Percentiles rank a stretch among this genome's conserved stretches.
Evolutionary conservation across 495 filamentous ascomycete species (phyloP).

Genomic region (Hyaloscypha variabilis): DNA sequence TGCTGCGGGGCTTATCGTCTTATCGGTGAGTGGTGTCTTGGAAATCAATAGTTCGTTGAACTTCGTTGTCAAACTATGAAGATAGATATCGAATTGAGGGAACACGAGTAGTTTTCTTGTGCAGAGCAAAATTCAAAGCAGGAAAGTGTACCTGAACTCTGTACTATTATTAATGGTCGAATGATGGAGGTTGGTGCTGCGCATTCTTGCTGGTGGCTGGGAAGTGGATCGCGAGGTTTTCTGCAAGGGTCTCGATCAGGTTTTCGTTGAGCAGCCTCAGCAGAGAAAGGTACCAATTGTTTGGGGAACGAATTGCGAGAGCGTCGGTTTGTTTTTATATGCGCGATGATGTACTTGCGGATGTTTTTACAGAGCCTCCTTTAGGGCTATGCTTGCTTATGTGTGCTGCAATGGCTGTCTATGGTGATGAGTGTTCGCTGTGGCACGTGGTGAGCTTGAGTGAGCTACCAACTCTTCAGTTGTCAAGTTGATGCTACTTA

Average conservation of each 20-base stretch:
- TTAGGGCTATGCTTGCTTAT: no score
- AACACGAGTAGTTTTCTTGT: background rate
- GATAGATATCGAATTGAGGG: background rate
- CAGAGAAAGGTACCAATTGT: background rate
- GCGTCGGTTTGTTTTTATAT: background rate
- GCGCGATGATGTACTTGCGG: background rate
- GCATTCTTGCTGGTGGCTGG: constrained; percentile 2
- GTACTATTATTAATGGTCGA: background rate
- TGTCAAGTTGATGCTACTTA: background rate
- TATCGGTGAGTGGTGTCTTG: background rate
- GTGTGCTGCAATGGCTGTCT: background rate
- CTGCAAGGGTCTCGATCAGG: constrained; percentile 3
- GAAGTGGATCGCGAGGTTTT: constrained; percentile 1
- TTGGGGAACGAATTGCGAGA: no score
- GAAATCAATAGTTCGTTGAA: background rate
- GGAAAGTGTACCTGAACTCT: background rate
- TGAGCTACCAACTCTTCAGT: background rate
- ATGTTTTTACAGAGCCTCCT: background rate
- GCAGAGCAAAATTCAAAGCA: background rate
- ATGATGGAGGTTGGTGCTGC: constrained; percentile 4
- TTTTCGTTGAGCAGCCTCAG: background rate
- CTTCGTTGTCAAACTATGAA: background rate
- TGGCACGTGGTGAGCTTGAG: background rate
- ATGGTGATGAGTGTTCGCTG: background rate
- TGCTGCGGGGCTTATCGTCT: background rate